Base-by-base conservation (phyloP, 495 filamentous ascomycete genomes). In the Aspergillus ostianus region DNA sequence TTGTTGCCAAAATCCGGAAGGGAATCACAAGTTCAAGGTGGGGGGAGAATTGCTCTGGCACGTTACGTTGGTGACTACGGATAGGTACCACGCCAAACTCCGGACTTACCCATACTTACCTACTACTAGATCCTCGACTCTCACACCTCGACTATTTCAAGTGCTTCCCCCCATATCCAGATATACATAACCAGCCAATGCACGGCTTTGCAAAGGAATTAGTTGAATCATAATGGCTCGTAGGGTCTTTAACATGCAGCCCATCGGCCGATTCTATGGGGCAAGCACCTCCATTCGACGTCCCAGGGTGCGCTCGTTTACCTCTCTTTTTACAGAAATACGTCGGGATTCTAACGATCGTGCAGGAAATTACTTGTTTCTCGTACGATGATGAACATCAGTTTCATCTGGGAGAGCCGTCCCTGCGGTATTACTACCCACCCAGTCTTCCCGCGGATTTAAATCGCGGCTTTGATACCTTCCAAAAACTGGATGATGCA, bases 341-440 rank as follows among this genome's bases (percentile, higher is more conserved):
- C 10, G 13, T 17, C 13, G 36, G 36, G 3, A 12, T 41, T 1
- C 30, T 51, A 59, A 32, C 30, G 32, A 4, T 49, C 7, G 15
- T 45, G 44, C 30, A 92, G 88, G 94, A 98, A 76, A 90, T 97
- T 53, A 80, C 90, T 2, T 90, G 78, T 69, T 98, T 97, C 71
- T 98, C 93, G 0, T 97, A 92, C 72, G 91, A 97, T 74, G 80
- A 90, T 12, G 70, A 91, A 13, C 95, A 89, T 71, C 64, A 81
- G n/a, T 91, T 90, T 66, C 87, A 77, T 51, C 82, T 89, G 12
- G 91, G 90, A 49, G 86, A 90, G 47, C 85, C 86, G 13, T 93
- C 91, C 0, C 65, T 99, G 45, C 82, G 83, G 50, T 97, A 93
- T 73, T 99, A 97, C 73, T 95, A 96, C 67, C 85, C 90, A 12